Evolutionary conservation across 768 basidiomycete genomes (phyloP), one percentile per base, ranked within the genome.

Genomic region (Phylloporus rhodoxanthus): DNA sequence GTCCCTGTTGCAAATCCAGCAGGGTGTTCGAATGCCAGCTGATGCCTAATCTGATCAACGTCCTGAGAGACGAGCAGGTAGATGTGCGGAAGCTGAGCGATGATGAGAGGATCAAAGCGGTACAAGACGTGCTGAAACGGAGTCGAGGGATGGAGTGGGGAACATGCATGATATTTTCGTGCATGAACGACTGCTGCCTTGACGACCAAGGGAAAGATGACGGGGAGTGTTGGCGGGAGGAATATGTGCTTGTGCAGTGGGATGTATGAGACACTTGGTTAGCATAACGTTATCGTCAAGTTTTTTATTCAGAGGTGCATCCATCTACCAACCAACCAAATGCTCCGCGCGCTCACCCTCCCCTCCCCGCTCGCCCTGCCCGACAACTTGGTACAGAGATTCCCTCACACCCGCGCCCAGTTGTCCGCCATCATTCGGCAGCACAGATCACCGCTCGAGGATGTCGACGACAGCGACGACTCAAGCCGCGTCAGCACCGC

Each of bases 21-120:
- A 78, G 91, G 14, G 77, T 85, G 19, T 98, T 96, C 65, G 95
- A 98, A 65, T 87, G 87, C 59, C 95, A 98, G 66, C 74, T 97
- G 46, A 95, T 94, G 82, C 95, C 95, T 2, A 91, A 92, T 62
- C 71, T 97, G 45, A 92, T 97, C 65, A 88, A 88, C 45, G 69
- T 90, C 13, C 72, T 96, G 13, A 71, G 75, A 44, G 62, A 60
- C 42, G 56, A 57, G 32, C 50, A 55, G 28, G 36, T 57, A 21
- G 64, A 59, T 45, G 53, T 51, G 41, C 68, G 63, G 55, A 72
- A 70, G 39, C 51, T 75, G 61, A 77, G 79, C 8, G 87, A 89
- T 39, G 85, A 82, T 59, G 83, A 89, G 64, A 72, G 88, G 58
- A 75, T 79, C 54, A 77, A 77, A 56, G 78, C 77, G 41, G 72